A percentile compares a stretch with the other conserved stretches of the same genome.
Conservation (phyloP, 1,139 yeast species). For the Arxiozyma bovina region DNA sequence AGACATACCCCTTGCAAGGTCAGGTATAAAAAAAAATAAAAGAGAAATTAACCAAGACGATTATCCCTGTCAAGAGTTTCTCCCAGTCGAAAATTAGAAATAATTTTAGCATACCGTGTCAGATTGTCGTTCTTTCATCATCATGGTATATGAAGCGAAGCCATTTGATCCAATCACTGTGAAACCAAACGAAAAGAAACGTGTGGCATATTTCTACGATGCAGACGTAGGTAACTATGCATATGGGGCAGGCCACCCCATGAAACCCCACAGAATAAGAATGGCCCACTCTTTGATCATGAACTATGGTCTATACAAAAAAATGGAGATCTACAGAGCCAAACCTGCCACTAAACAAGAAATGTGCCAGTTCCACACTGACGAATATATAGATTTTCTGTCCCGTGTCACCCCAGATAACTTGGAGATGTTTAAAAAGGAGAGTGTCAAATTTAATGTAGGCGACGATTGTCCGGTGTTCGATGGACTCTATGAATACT, state of each 20-base stretch:
- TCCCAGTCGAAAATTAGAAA: no score
- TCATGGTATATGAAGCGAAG: slow-evolving; percentile 37
- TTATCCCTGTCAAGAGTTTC: no score
- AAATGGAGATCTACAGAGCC: slow-evolving; percentile 94
- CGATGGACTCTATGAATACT: slow-evolving; percentile 91
- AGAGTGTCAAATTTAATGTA: slow-evolving; percentile 88
- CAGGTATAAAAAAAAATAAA: no score
- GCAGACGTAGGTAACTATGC: slow-evolving; percentile 96
- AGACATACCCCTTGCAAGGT: no score
- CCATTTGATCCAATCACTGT: slow-evolving; percentile 56
- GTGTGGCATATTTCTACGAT: slow-evolving; percentile 60
- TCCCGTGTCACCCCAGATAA: slow-evolving; percentile 93
- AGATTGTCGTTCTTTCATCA: neutral
- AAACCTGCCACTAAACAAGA: slow-evolving; percentile 98
- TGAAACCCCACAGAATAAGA: slow-evolving; percentile 97
- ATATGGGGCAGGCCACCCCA: slow-evolving; percentile 96
- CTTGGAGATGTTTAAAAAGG: slow-evolving; percentile 82
- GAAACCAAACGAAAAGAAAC: slow-evolving; percentile 48
- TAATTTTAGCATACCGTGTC: no score
- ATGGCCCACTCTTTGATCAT: slow-evolving; percentile 95
- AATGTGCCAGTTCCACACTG: slow-evolving; percentile 97
- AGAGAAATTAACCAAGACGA: no score
- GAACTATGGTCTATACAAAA: slow-evolving; percentile 94
- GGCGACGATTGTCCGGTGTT: slow-evolving; percentile 97
- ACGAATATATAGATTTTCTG: slow-evolving; percentile 89